phyloP scores from a whole-genome alignment of 108 stramenopile genomes.

The Parietichytrium sp. region DNA sequence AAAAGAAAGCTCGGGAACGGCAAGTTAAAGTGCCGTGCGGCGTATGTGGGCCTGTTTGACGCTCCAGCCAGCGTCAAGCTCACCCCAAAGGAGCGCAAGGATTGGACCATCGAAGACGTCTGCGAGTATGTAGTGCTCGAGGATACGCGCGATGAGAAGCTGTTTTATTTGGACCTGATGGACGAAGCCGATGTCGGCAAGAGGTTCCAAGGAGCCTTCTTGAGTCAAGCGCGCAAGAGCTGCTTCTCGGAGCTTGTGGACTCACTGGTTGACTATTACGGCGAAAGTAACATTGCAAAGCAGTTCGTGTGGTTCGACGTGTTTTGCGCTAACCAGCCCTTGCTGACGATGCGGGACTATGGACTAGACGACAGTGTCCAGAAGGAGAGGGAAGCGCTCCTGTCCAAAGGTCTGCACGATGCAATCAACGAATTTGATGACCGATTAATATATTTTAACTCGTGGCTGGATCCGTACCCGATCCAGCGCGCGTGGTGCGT shows the following conservation, averaged over 20 bases:
- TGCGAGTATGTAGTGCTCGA: background rate
- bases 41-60: background rate
- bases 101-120: background rate
- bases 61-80: background rate
- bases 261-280: background rate
- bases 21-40: background rate
- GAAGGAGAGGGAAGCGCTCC: background rate
- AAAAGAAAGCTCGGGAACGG: background rate
- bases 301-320: background rate
- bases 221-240: background rate
- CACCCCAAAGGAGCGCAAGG: background rate
- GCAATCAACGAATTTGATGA: background rate
- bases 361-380: background rate
- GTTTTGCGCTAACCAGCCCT: background rate
- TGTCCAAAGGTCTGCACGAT: background rate
- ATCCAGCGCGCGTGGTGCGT: slow-evolving; percentile 15
- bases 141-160: background rate
- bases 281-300: background rate
- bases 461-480: background rate
- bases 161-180: background rate
- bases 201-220: background rate
- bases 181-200: background rate
- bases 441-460: background rate
- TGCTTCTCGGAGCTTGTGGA: background rate
- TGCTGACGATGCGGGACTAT: background rate